Percentiles rank a stretch among this genome's conserved stretches.
These are phyloP conservation scores for Lactarius deliciosus DNA, from an alignment of 768 basidiomycete genomes.

Conservation along the genomic window DNA sequence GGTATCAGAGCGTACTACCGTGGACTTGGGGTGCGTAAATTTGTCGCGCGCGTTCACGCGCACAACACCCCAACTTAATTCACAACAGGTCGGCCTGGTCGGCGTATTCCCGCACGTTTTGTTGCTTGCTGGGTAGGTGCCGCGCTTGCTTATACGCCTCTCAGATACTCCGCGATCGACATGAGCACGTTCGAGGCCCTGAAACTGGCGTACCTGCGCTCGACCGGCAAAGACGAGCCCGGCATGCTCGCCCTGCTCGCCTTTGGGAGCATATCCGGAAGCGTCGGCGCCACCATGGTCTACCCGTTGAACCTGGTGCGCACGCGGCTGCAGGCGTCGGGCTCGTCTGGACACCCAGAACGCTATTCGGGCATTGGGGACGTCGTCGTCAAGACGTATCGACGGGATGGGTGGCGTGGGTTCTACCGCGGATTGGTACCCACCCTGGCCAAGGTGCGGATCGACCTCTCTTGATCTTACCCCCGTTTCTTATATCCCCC, in stretches of 20 bases:
- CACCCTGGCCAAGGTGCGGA: constrained; percentile 79
- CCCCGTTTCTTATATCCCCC: neutral
- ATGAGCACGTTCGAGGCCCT: constrained; percentile 97
- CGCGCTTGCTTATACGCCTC: constrained; percentile 22
- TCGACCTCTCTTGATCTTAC: neutral
- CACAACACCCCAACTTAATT: constrained; percentile 23
- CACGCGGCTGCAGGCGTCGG: constrained; percentile 94
- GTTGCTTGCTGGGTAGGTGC: constrained; percentile 8
- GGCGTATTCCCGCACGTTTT: constrained; percentile 89
- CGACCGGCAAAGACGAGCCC: constrained; percentile 86
- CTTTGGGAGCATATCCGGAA: constrained; percentile 91
- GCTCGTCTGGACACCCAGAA: constrained; percentile 92
- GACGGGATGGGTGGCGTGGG: constrained; percentile 87
- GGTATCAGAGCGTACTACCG: constrained; percentile 86
- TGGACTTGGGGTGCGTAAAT: constrained; percentile 72
- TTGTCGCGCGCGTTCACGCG: constrained; percentile 23
- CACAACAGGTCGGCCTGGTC: constrained; percentile 78
- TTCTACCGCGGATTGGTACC: constrained; percentile 93
- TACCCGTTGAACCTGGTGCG: constrained; percentile 92
- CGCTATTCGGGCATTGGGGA: constrained; percentile 86
- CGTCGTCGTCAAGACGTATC: constrained; percentile 76
- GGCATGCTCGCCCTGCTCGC: constrained; percentile 83
- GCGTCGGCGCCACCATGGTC: constrained; percentile 90
- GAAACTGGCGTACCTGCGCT: constrained; percentile 85
- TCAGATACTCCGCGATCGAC: constrained; percentile 89